Conservation (phyloP, 257 asterid species). For the Rhazya stricta region DNA sequence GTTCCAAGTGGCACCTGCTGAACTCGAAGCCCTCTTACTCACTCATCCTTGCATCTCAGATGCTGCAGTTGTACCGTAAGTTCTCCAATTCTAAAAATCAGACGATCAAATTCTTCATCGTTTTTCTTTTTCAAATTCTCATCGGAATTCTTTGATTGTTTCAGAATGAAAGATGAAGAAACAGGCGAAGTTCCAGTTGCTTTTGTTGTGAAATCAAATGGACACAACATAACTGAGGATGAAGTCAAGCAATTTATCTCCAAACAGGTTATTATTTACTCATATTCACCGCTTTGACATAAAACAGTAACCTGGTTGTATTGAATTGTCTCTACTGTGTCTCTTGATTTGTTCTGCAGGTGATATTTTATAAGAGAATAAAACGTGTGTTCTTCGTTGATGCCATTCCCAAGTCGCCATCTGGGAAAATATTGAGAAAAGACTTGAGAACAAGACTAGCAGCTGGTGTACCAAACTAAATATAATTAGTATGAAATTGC, state of each 20-base stretch:
- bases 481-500: background rate
- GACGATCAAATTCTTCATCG: no score
- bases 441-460: constrained; percentile 76
- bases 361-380: constrained; percentile 80
- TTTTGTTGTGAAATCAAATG: constrained; percentile 62
- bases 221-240: constrained; percentile 51
- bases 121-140: background rate
- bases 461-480: constrained; percentile 20
- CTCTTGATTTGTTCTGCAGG: constrained; percentile 38
- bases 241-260: constrained; percentile 73
- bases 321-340: background rate
- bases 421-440: constrained; percentile 89
- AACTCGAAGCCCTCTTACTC: constrained; percentile 76
- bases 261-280: constrained; percentile 42
- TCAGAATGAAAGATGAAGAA: constrained; percentile 72
- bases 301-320: background rate
- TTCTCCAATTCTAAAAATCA: background rate
- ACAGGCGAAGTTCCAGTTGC: constrained; percentile 98
- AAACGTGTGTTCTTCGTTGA: constrained; percentile 64
- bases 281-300: no score
- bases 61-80: constrained; percentile 85
- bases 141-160: background rate
- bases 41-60: constrained; percentile 64
- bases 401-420: constrained; percentile 73
- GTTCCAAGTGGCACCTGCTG: constrained; percentile 94